phyloP scores from a whole-genome alignment of 1,139 yeast species.

The Yamadazyma epiphylla region DNA sequence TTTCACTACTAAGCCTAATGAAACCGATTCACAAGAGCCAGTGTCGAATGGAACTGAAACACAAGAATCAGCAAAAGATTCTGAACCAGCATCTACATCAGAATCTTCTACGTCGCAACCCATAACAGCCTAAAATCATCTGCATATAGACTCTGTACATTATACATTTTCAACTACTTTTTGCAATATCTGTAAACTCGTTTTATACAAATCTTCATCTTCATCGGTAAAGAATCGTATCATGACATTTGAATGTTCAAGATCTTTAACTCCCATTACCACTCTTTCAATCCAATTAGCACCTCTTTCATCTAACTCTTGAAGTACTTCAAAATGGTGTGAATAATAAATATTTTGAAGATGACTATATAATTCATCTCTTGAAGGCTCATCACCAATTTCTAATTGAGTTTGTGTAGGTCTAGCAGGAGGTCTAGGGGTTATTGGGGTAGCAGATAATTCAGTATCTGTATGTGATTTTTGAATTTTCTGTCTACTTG shows the following conservation, averaged over 20 bases:
- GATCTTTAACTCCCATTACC: constrained; percentile 27
- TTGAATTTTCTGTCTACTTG: constrained; percentile 6
- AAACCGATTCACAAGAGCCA: too few relatives aligned
- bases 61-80: too few relatives aligned
- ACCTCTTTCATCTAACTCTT: constrained; percentile 43
- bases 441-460: constrained; percentile 5
- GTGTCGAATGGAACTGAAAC: too few relatives aligned
- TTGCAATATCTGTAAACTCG: constrained; percentile 9
- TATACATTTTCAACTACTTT: constrained; percentile 6
- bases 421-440: constrained; percentile 12
- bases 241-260: constrained; percentile 37
- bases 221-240: constrained; percentile 36
- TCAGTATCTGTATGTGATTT: constrained; percentile 10
- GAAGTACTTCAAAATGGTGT: constrained; percentile 29
- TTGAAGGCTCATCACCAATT: constrained; percentile 8
- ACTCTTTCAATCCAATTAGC: constrained; percentile 48
- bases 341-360: constrained; percentile 22
- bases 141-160: not conserved
- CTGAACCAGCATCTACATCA: too few relatives aligned
- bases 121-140: too few relatives aligned
- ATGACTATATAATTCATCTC: constrained; percentile 15
- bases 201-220: constrained; percentile 29
- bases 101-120: too few relatives aligned
- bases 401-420: constrained; percentile 11
- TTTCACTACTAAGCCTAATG: too few relatives aligned